A percentile compares a stretch with the other conserved stretches of the same genome.
These are phyloP conservation scores for Lepidium africanum DNA, from an alignment of 345 rosid genomes.

Conservation along the genomic window DNA sequence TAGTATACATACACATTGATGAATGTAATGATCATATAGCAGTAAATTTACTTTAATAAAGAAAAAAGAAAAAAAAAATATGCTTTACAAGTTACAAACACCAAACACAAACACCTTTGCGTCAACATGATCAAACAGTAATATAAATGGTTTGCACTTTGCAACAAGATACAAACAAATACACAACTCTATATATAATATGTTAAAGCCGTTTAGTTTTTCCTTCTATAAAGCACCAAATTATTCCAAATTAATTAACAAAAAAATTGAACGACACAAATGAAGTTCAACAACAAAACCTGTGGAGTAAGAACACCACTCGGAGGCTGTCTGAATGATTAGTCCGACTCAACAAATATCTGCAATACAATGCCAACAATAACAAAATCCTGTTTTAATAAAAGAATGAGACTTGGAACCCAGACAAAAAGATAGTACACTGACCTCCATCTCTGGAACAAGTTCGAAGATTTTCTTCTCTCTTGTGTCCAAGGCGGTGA, in stretches of 20 bases:
- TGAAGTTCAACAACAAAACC: constrained; percentile 35
- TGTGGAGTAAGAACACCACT: constrained; percentile 3
- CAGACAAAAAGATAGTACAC: constrained; percentile 11
- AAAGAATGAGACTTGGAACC: neutral
- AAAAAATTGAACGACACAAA: neutral
- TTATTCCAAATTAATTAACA: neutral
- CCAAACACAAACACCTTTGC: neutral
- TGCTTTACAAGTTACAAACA: constrained; percentile 1
- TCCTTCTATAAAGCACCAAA: neutral
- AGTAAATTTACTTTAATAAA: too few relatives aligned
- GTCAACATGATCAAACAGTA: neutral
- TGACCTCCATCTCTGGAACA: constrained; percentile 79
- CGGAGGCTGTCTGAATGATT: neutral
- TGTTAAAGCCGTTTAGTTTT: neutral
- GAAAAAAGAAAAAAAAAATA: too few relatives aligned
- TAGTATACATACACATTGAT: neutral
- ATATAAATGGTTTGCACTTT: neutral
- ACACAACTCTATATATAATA: neutral
- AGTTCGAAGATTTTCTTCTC: constrained; percentile 62
- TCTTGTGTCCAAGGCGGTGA: constrained; percentile 59
- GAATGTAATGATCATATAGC: neutral
- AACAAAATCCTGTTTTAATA: neutral
- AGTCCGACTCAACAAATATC: constrained; percentile 23
- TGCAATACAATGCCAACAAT: constrained; percentile 8
- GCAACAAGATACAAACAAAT: constrained; percentile 4